Evolutionary conservation across 495 filamentous ascomycete species (phyloP).

Genomic region (Talaromyces liani): DNA sequence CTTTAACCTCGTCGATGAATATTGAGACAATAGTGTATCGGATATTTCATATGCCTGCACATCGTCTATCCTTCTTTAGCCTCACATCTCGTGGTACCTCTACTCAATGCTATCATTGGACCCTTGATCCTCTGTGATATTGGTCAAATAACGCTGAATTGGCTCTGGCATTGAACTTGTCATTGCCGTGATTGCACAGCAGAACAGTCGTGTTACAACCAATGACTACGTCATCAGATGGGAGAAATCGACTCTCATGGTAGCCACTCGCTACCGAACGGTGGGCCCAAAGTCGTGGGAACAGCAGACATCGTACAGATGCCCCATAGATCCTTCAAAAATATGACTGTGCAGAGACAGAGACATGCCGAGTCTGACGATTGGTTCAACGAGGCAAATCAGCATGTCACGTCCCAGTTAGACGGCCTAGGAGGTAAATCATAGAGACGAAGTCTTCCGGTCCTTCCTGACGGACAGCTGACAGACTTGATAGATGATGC

Average conservation of each 20-base stretch:
- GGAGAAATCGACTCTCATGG: neutral
- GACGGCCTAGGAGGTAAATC: slow-evolving; percentile 4
- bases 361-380: neutral
- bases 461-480: neutral
- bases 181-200: neutral
- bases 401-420: slow-evolving; percentile 12
- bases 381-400: slow-evolving; percentile 23
- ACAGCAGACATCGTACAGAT: neutral
- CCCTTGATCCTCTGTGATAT: neutral
- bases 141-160: neutral
- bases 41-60: neutral
- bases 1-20: neutral
- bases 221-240: neutral
- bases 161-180: neutral
- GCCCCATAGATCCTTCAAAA: neutral
- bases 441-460: neutral
- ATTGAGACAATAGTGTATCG: neutral
- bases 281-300: neutral
- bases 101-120: neutral
- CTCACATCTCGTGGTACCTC: neutral
- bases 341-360: neutral
- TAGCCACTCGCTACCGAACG: neutral
- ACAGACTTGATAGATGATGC: slow-evolving; percentile 34
- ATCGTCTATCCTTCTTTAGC: neutral
- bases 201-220: neutral